Percentiles rank a stretch among this genome's conserved stretches.
phyloP scores from a whole-genome alignment of 2,329 filamentous ascomycete genomes.

The Cadophora sp. region DNA sequence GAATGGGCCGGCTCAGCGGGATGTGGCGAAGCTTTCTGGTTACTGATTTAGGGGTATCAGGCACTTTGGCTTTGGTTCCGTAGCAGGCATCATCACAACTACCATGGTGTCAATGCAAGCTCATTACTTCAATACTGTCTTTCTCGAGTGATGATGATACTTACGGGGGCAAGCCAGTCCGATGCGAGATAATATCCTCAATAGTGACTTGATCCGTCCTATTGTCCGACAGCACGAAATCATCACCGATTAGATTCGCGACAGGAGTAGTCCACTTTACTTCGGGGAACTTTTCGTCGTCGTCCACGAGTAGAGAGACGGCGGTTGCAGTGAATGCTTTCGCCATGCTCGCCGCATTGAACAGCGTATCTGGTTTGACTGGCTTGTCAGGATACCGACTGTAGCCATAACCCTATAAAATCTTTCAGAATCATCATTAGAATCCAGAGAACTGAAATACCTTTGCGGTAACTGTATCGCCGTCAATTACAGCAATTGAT shows the following conservation, averaged over 20 bases:
- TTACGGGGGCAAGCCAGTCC: conserved; percentile 53
- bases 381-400: conserved; percentile 45
- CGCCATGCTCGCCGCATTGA: conserved; percentile 60
- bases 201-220: conserved; percentile 56
- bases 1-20: conserved; percentile 49
- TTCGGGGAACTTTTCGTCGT: conserved; percentile 44
- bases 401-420: conserved; percentile 47
- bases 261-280: conserved; percentile 53
- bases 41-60: conserved; percentile 42
- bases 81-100: conserved; percentile 46
- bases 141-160: neutral
- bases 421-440: neutral
- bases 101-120: neutral
- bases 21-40: conserved; percentile 54
- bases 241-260: conserved; percentile 54
- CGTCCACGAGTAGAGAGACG: conserved; percentile 55
- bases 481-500: conserved; percentile 54
- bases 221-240: conserved; percentile 57
- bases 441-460: conserved; percentile 35
- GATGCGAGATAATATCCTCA: conserved; percentile 59
- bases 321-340: conserved; percentile 59
- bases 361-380: conserved; percentile 55
- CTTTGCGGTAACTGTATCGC: conserved; percentile 48
- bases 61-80: conserved; percentile 42
- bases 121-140: neutral